Percentiles rank a stretch among this genome's conserved stretches.
Evolutionary conservation across 1,284 basidiomycete genomes (phyloP).

Genomic region (Stereum hirsutum): DNA sequence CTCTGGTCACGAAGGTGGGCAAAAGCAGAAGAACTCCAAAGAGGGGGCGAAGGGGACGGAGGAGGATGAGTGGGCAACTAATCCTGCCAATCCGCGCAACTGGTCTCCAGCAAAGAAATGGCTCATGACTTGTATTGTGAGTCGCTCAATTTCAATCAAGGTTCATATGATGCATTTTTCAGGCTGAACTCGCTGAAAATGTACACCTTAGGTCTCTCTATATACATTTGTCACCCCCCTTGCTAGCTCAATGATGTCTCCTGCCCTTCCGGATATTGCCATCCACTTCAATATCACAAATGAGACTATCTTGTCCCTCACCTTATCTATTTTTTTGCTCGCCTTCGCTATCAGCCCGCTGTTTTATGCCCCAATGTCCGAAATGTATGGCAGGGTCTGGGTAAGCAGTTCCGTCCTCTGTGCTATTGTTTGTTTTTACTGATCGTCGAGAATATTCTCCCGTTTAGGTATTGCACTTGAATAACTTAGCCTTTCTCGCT

Average conservation of each 20-base stretch:
- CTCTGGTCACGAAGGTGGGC: no score
- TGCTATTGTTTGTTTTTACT: no score
- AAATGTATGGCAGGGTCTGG: constrained; percentile 72
- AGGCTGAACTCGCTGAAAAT: no score
- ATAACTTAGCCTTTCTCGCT: constrained; percentile 52
- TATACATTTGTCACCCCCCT: constrained; percentile 67
- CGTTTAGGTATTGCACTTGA: constrained; percentile 62
- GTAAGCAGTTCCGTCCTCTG: no score
- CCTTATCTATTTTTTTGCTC: constrained; percentile 65
- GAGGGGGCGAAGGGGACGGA: constrained; percentile 29
- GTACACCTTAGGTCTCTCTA: constrained; percentile 41
- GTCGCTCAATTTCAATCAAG: no score
- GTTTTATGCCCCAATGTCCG: constrained; percentile 64
- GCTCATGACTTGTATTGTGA: constrained; percentile 47
- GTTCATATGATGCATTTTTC: background rate
- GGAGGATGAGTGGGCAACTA: constrained; percentile 54
- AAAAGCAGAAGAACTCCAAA: no score
- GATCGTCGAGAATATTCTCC: no score
- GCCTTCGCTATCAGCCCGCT: constrained; percentile 72
- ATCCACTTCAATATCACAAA: constrained; percentile 49
- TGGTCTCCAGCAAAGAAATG: constrained; percentile 57
- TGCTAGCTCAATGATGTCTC: constrained; percentile 76
- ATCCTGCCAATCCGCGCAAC: constrained; percentile 57
- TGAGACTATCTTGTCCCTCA: constrained; percentile 51
- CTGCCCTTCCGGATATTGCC: constrained; percentile 59